Evolutionary conservation across 192 early-diverging fungal species (phyloP), one percentile per base, ranked within the genome.

Genomic region (Entomortierella chlamydospora): DNA sequence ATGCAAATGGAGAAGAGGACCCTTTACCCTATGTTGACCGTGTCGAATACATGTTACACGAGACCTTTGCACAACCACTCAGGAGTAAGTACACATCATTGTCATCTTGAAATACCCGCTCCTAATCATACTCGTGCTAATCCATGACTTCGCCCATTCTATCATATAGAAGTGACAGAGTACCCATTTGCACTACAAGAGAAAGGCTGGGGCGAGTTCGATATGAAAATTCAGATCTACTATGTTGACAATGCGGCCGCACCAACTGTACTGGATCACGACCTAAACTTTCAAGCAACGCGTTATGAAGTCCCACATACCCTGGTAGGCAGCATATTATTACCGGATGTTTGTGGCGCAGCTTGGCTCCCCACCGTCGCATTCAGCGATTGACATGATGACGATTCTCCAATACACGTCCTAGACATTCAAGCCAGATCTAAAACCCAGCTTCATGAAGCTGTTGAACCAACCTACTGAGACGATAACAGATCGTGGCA

Each of bases 191-290:
- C 51, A 17, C 72, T 89, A 9, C 65, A 78, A 49, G 88, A 89
- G 61, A 85, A 85, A 64, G 88, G 88, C 15, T 89, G 88, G 88
- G 88, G 88, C 11, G 88, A 87, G 64, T 89, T 89, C 65, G 88
- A 89, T 61, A 82, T 89, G 76, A 79, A 83, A 39, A 84, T 89
- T 39, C 73, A 70, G 53, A 51, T 89, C 11, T 70, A 87, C 57
- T 89, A 87, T 60, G 63, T 56, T 8, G 81, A 88, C 53, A 84
- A 87, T 23, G 45, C 71, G 13, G 52, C 68, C 8, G 23, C 66
- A 18, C 86, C 86, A 8, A 55, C 67, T 49, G 58, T 76, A 10
- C 56, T 89, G 49, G 55, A 82, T 11, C 85, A 85, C 68, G 88
- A 89, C 62, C 67, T 89, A 12, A 86, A 89, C 60, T 89, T 89